phyloP scores from a whole-genome alignment of 257 asterid genomes.

The Thymus mandschuricus region DNA sequence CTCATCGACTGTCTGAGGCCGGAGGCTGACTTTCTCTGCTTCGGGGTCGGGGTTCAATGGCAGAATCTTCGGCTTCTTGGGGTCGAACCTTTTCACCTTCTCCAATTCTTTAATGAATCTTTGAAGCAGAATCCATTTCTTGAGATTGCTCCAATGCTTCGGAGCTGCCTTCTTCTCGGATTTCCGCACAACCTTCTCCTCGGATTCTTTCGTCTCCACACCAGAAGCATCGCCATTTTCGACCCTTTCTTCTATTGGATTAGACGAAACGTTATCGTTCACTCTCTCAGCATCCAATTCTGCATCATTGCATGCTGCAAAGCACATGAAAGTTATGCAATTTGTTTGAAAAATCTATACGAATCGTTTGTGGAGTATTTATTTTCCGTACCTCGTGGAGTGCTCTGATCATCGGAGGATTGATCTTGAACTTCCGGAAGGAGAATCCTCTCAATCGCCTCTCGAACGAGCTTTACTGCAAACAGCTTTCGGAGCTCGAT shows the following conservation, averaged over 20 bases:
- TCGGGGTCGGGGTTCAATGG: constrained; percentile 60
- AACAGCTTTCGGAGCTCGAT: constrained; percentile 65
- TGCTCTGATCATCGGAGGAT: constrained; percentile 59
- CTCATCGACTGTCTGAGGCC: constrained; percentile 64
- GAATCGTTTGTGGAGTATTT: not conserved
- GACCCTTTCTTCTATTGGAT: constrained; percentile 23
- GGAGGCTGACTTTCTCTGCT: constrained; percentile 61
- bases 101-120: constrained; percentile 81
- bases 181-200: constrained; percentile 34
- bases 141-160: constrained; percentile 92
- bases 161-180: constrained; percentile 77
- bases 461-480: constrained; percentile 87
- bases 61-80: constrained; percentile 51
- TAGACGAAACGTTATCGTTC: constrained; percentile 20
- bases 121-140: constrained; percentile 93
- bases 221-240: constrained; percentile 25
- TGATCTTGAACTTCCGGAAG: constrained; percentile 95
- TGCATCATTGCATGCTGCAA: constrained; percentile 21
- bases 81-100: constrained; percentile 69
- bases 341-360: not conserved
- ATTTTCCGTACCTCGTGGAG: constrained; percentile 50
- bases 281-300: constrained; percentile 25
- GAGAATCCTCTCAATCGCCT: constrained; percentile 95
- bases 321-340: not conserved
- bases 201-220: constrained; percentile 31